A percentile compares a stretch with the other conserved stretches of the same genome.
Evolutionary conservation across 208 protist genomes (phyloP).

Genomic region (Acanthamoeba rhysodes): DNA sequence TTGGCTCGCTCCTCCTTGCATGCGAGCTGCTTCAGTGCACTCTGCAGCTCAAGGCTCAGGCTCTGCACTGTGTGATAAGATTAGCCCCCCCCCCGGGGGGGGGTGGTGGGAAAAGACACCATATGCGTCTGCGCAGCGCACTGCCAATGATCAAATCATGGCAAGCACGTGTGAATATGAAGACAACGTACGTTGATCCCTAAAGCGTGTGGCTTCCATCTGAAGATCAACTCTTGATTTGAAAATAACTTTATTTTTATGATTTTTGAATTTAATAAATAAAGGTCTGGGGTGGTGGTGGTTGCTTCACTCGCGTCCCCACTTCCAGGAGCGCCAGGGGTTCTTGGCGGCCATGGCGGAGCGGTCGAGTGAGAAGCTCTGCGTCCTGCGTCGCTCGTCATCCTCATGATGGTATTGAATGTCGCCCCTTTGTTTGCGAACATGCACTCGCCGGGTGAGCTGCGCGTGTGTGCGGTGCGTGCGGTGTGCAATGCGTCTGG

Average conservation of each 20-base stretch:
- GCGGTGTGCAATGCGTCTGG: no score
- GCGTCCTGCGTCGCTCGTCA: not conserved
- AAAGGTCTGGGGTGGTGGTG: no score
- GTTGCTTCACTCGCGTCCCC: not conserved
- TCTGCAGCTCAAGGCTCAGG: not conserved
- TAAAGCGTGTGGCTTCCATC: no score
- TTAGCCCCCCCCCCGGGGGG: no score
- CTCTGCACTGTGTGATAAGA: not conserved
- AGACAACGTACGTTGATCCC: no score
- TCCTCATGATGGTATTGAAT: not conserved
- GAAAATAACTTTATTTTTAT: no score
- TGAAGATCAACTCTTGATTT: no score
- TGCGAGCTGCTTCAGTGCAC: not conserved
- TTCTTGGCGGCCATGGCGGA: not conserved
- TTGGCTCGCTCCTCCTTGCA: not conserved
- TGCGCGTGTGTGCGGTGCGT: not conserved
- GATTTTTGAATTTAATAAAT: no score
- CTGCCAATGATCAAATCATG: no score
- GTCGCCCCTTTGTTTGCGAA: not conserved
- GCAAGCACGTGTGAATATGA: no score
- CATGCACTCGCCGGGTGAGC: not conserved
- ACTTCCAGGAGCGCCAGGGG: conserved; percentile 8
- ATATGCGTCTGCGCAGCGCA: no score
- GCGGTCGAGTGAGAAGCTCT: not conserved
- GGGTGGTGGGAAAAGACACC: no score